A percentile compares a stretch with the other conserved stretches of the same genome.
Conservation (phyloP, 352 stramenopile genomes). For the Pythium phragmiticola region DNA sequence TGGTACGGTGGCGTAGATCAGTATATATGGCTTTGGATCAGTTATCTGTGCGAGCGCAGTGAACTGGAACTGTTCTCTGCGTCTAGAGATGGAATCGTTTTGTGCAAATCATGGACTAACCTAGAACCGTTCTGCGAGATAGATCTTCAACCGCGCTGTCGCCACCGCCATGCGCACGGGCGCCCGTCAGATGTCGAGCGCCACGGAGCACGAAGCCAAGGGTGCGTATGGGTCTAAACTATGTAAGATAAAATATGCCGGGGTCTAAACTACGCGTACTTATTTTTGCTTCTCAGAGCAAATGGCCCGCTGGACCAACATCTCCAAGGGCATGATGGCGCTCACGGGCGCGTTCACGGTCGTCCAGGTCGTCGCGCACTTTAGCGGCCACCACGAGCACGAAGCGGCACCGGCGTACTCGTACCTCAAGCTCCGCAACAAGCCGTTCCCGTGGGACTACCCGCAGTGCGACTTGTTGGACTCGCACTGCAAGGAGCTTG, state of each 20-base stretch:
- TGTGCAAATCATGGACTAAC: neutral
- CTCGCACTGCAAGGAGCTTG: constrained; percentile 64
- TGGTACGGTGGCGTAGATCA: constrained; percentile 17
- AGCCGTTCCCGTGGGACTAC: constrained; percentile 83
- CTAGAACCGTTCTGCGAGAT: neutral
- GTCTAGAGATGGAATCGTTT: neutral
- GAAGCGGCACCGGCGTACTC: constrained; percentile 62
- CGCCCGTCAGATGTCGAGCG: constrained; percentile 76
- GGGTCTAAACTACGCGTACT: constrained; percentile 8
- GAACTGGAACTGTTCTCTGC: constrained; percentile 3
- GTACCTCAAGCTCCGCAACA: constrained; percentile 88
- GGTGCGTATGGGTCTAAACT: constrained; percentile 32
- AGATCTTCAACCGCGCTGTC: constrained; percentile 39
- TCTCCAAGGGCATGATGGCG: constrained; percentile 84
- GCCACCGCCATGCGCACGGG: constrained; percentile 54
- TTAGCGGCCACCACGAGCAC: constrained; percentile 44
- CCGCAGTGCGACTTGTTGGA: constrained; percentile 83
- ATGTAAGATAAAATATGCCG: neutral
- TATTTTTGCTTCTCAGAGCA: constrained; percentile 42
- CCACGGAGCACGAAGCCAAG: constrained; percentile 81
- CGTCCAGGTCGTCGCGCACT: constrained; percentile 51
- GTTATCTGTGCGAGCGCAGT: neutral
- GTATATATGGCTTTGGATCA: neutral
- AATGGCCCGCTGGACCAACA: constrained; percentile 83
- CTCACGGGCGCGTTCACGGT: constrained; percentile 56